These are phyloP conservation scores for Magnaporthiopsis poae DNA, from an alignment of 2,329 filamentous ascomycete genomes.

Conservation along the genomic window DNA sequence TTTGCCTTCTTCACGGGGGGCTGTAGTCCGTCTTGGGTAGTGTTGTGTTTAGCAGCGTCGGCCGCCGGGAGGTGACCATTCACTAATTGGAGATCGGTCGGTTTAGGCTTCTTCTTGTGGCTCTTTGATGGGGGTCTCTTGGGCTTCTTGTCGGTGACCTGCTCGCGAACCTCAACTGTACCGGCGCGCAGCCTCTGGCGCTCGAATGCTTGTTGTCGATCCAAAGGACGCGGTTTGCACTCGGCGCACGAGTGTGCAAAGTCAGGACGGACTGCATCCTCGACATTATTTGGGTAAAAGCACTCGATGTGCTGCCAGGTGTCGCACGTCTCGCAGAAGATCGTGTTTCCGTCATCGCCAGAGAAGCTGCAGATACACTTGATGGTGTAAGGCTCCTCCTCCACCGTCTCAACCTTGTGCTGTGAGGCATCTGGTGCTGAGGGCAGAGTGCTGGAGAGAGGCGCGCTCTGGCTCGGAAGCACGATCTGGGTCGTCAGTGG, in stretches of 20 bases:
- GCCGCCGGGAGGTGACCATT: conserved; percentile 55
- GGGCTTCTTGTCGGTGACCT: conserved; percentile 56
- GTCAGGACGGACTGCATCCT: conserved; percentile 59
- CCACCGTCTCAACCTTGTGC: conserved; percentile 46
- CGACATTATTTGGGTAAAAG: conserved; percentile 70
- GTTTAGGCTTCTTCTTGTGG: conserved; percentile 81
- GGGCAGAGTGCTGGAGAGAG: conserved; percentile 29
- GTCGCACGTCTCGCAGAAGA: conserved; percentile 90
- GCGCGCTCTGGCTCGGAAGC: conserved; percentile 42
- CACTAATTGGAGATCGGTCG: conserved; percentile 47
- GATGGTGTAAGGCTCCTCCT: conserved; percentile 83
- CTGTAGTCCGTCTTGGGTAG: conserved; percentile 37
- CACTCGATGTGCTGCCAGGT: conserved; percentile 98
- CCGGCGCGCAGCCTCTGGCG: conserved; percentile 54
- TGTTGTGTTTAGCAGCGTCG: conserved; percentile 33
- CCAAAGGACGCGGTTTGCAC: conserved; percentile 69
- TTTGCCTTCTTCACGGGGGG: conserved; percentile 71
- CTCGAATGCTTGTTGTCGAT: conserved; percentile 65
- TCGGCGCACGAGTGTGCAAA: conserved; percentile 81
- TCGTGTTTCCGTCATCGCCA: conserved; percentile 95
- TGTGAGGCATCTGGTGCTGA: conserved; percentile 30
- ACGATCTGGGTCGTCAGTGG: conserved; percentile 45
- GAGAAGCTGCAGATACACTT: conserved; percentile 92
- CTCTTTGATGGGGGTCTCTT: conserved; percentile 69
- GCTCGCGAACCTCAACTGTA: conserved; percentile 28